phyloP scores from a whole-genome alignment of 495 filamentous ascomycete genomes.

The Lasiosphaeria miniovina region DNA sequence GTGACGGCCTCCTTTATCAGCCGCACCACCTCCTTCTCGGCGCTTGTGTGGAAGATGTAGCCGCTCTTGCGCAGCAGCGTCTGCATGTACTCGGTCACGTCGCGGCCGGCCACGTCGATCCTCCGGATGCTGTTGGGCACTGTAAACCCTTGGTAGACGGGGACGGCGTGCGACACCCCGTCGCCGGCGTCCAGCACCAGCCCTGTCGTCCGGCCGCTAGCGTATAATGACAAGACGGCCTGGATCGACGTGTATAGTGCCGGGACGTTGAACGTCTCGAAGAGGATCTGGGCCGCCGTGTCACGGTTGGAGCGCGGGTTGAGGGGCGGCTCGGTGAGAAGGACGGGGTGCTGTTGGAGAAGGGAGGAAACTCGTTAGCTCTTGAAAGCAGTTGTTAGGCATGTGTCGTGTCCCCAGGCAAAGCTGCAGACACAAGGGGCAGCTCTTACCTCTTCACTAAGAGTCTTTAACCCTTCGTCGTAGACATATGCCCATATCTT shows the following conservation, averaged over 20 bases:
- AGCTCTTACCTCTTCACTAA: slow-evolving; percentile 81
- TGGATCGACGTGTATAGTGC: slow-evolving; percentile 96
- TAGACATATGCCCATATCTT: slow-evolving; percentile 86
- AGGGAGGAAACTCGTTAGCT: slow-evolving; percentile 9
- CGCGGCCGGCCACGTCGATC: slow-evolving; percentile 96
- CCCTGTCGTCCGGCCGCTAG: slow-evolving; percentile 92
- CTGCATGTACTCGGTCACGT: slow-evolving; percentile 96
- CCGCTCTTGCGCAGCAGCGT: slow-evolving; percentile 86
- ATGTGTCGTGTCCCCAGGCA: not conserved
- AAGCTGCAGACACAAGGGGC: not conserved
- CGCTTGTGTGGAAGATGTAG: slow-evolving; percentile 93
- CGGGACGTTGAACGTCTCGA: slow-evolving; percentile 98
- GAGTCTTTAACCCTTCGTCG: slow-evolving; percentile 74
- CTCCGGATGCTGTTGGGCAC: slow-evolving; percentile 91
- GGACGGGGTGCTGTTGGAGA: slow-evolving; percentile 73
- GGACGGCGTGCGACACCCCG: slow-evolving; percentile 95
- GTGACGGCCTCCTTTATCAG: slow-evolving; percentile 93
- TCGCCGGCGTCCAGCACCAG: slow-evolving; percentile 95
- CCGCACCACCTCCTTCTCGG: slow-evolving; percentile 96
- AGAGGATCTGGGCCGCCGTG: slow-evolving; percentile 94
- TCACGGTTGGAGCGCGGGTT: slow-evolving; percentile 96
- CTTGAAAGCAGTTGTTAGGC: too few species aligned
- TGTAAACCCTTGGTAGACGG: slow-evolving; percentile 96
- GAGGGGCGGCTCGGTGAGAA: slow-evolving; percentile 93
- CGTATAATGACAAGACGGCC: slow-evolving; percentile 93